Base-by-base conservation (phyloP, 2,329 filamentous ascomycete genomes). In the Aspergillus awamori region DNA sequence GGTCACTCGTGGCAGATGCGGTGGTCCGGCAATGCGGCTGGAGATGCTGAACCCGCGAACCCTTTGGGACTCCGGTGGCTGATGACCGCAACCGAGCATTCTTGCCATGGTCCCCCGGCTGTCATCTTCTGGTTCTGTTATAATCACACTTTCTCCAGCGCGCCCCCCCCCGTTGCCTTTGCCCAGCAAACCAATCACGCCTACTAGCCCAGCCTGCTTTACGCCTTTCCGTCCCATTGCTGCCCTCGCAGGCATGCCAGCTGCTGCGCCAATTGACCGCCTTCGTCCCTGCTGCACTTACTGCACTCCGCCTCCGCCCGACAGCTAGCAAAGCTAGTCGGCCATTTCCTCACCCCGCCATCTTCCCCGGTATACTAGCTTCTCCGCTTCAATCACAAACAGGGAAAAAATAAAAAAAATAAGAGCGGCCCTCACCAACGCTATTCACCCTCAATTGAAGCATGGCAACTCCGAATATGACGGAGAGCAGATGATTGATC, bases 191-290 rank as follows among this genome's bases (percentile, higher is more conserved):
- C 53, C 24, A 55, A 55, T 45, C 53, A 45, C 53, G 28, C 38
- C 38, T 26, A 10, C 8, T 53, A 13, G 8, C 30, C 38, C 22
- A 28, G 38, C 11, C 22, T 28, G 22, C 13, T 17, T 13, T 13
- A 30, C 28, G 11, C 28, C 10, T 30, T 30, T 30, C 17, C 39
- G 39, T 11, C 13, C 20, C 15, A 17, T 28, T 43, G 22, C 33
- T 28, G 39, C 24, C 53, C 17, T 47, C 39, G 53, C 39, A 33
- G 41, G 36, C 36, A 28, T 41, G 36, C 39, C 53, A 53, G 38
- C 38, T 26, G 53, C 53, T 43, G 53, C 53, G 17, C 24, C n/a
- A 8, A 22, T 41, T 56, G 38, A 56, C 53, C 53, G 53, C 53
- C 53, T 33, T 47, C 10, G 39, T 47, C 53, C 15, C 52, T 26